Conservation (phyloP, 108 stramenopile genomes). For the Ochromonas danica region DNA sequence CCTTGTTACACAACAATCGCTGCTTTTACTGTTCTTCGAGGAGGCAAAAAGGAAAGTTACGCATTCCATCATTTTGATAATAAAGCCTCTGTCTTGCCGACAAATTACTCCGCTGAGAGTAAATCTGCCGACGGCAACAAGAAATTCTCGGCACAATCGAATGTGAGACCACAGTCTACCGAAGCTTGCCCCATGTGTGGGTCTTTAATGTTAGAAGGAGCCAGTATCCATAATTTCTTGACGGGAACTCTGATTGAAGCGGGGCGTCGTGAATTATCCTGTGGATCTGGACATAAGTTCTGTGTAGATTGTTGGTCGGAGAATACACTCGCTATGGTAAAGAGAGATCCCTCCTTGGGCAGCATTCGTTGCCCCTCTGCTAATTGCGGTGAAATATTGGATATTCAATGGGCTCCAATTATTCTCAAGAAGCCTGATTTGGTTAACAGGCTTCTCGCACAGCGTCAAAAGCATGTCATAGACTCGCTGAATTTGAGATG, state of each 20-base stretch:
- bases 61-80: not conserved
- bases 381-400: not conserved
- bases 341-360: not conserved
- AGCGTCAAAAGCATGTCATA: conserved; percentile 19
- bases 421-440: not conserved
- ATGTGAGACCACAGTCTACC: not conserved
- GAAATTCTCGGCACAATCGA: not conserved
- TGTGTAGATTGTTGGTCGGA: conserved; percentile 19
- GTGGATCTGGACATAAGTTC: conserved; percentile 9
- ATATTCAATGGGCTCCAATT: conserved; percentile 4
- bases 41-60: not conserved
- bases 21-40: not conserved
- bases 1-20: not conserved
- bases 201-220: not conserved
- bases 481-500: conserved; percentile 3
- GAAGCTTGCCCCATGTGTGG: not conserved
- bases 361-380: not conserved
- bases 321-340: not conserved
- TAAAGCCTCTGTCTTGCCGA: not conserved
- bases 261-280: not conserved
- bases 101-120: not conserved
- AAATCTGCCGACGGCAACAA: not conserved
- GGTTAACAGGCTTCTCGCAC: not conserved
- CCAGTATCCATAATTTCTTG: not conserved
- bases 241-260: not conserved